Conservation (phyloP, 768 basidiomycete genomes). For the Macrolepiota dolichaula region DNA sequence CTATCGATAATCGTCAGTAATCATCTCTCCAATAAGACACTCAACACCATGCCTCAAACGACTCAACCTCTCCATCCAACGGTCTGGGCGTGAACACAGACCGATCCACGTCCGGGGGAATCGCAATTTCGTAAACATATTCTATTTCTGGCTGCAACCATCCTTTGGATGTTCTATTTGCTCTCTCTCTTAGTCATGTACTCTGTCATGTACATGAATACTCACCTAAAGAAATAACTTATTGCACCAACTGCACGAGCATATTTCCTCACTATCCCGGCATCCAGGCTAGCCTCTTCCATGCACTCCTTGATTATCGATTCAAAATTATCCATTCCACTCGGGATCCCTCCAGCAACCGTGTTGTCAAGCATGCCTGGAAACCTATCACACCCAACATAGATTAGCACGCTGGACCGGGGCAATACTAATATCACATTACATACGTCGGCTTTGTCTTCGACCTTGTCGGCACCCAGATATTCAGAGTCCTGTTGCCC, state of each 20-base stretch:
- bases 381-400: conserved; percentile 43
- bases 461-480: conserved; percentile 90
- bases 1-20: conserved; percentile 34
- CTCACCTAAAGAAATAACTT: conserved; percentile 78
- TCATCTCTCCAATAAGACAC: neutral
- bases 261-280: conserved; percentile 56
- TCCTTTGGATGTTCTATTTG: conserved; percentile 51
- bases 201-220: neutral
- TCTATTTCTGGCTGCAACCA: conserved; percentile 90
- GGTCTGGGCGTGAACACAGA: conserved; percentile 63
- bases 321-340: conserved; percentile 69
- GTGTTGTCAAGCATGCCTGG: conserved; percentile 88
- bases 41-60: conserved; percentile 63
- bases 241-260: conserved; percentile 63
- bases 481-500: conserved; percentile 39
- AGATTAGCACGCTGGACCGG: neutral
- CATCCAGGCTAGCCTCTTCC: conserved; percentile 87
- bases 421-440: neutral
- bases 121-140: conserved; percentile 76
- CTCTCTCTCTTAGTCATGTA: neutral
- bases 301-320: conserved; percentile 85
- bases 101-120: conserved; percentile 52
- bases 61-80: conserved; percentile 91
- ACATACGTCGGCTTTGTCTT: conserved; percentile 86
- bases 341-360: conserved; percentile 89